These are phyloP conservation scores for Carnegiea gigantea DNA, from an alignment of 179 eudicot species.

Conservation along the genomic window DNA sequence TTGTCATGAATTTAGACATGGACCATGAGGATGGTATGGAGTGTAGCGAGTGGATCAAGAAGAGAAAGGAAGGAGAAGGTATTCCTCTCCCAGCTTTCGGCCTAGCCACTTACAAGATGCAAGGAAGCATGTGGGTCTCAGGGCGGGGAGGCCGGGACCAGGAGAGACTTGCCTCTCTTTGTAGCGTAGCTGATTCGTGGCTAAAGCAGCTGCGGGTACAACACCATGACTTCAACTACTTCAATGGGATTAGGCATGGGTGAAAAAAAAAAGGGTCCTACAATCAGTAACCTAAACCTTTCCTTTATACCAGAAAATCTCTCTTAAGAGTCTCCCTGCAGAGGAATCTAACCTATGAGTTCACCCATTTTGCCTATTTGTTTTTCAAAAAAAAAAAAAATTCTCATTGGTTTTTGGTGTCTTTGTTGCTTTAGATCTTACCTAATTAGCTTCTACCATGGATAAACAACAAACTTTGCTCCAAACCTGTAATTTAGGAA, in stretches of 20 bases:
- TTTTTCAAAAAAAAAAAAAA: not conserved
- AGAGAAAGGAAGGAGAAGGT: conserved; percentile 60
- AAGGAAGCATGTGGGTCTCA: conserved; percentile 50
- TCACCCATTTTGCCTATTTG: not conserved
- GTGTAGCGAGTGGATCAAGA: conserved; percentile 36
- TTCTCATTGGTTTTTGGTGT: not conserved
- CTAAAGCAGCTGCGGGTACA: conserved; percentile 86
- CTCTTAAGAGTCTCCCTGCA: not conserved
- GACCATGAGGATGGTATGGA: conserved; percentile 59
- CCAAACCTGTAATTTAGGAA: not conserved
- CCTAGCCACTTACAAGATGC: conserved; percentile 50
- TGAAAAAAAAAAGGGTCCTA: conserved; percentile 19
- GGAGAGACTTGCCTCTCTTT: conserved; percentile 61
- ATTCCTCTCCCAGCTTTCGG: conserved; percentile 44
- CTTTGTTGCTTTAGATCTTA: not conserved
- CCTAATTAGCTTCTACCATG: not conserved
- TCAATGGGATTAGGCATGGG: conserved; percentile 64
- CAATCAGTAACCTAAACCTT: not conserved
- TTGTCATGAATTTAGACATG: conserved; percentile 37
- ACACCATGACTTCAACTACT: conserved; percentile 89
- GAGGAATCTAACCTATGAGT: not conserved
- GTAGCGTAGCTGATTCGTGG: conserved; percentile 97
- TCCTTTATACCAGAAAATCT: not conserved
- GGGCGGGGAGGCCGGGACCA: conserved; percentile 64
- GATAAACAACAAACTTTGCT: not conserved